Evolutionary conservation across 1,139 yeast species (phyloP), one percentile per base, ranked within the genome.

Genomic region (Yamadazyma membranifaciens): DNA sequence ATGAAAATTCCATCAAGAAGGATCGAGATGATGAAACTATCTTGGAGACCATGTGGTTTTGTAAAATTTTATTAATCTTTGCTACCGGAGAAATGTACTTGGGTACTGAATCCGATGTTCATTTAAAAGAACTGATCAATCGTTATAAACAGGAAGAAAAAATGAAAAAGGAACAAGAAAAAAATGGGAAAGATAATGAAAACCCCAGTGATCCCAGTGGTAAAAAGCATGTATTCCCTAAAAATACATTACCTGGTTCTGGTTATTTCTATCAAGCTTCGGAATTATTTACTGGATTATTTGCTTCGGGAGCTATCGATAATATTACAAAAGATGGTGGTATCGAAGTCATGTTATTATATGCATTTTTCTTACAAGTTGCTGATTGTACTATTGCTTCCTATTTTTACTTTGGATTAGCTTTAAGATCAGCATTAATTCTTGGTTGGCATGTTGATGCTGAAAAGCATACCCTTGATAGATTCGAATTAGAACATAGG

Each of bases 381-480:
- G 89, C 94, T 1, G 95, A 87, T 55, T 83, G 92, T 53, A 84
- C 92, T 0, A 81, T 84, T 7, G 87, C 94, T 0, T 84, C 92
- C 5, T 87, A 86, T 49, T 82, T 86, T 49, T 84, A 84, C 56
- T 83, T 85, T 57, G 95, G 95, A 0, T 70, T 84, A 44, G 94
- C 95, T 0, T 62, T 87, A 39, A 68, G 95, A 43, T 80, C 91
- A 0, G 81, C 92, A 2, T 65, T 87, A 42, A 77, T 85, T 33
- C 62, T 86, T 26, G 96, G 96, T 1, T 75, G 87, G 81, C 95
- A 87, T 59, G 92, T 84, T 2, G 92, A 85, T 62, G 83, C 88
- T 6, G 89, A 83, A 43, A 79, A 80, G 51, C 87, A 81, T 44
- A 67, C 71, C 25, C 56, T 84, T 40, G 73, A 81, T 42, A 62